Evolutionary conservation across 2,329 filamentous ascomycete genomes (phyloP), one percentile per base, ranked within the genome.

Genomic region (Curvularia lunata): DNA sequence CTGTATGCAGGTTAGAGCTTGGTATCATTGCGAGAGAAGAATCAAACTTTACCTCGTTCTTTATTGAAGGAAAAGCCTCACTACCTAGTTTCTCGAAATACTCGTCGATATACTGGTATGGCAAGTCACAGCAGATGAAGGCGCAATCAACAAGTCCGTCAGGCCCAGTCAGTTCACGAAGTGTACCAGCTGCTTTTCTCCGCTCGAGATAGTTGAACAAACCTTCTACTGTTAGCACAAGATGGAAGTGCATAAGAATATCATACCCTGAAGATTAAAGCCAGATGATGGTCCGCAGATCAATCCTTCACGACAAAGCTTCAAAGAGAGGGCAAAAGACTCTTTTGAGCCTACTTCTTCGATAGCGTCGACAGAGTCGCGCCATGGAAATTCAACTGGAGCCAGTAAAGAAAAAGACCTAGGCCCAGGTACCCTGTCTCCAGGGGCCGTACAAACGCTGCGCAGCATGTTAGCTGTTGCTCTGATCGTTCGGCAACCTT

Each of bases 41-140:
- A 1, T 37, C 12, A 37, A 42, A 52, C 2, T 6, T 23, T 60
- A 63, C 66, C 19, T 64, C 18, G 12, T 68, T 67, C 6, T 55
- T 58, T 40, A 68, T 68, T 2, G 62, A 56, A 7, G 52, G 61
- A 19, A 68, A 68, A 1, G 52, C 37, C 1, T 76, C 74, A 1
- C 76, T 62, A 1, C 77, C 80, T 10, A 87, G 74, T 63, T 85
- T 86, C 25, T 83, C 78, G 62, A 86, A 88, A 65, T 88, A 88
- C 62, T 84, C 83, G 23, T 80, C 77, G 43, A 88, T 81, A 58
- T 88, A 88, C 66, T 88, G 85, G 61, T 88, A 88, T 0, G 86
- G 86, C 25, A 88, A 62, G 55, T 88, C 86, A 56, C 85, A 87
- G 72, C 85, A 88, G 3, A 87, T 70, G 68, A 88, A 88, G 0